phyloP scores from a whole-genome alignment of 768 basidiomycete species.

The Pleurotus pulmonarius region DNA sequence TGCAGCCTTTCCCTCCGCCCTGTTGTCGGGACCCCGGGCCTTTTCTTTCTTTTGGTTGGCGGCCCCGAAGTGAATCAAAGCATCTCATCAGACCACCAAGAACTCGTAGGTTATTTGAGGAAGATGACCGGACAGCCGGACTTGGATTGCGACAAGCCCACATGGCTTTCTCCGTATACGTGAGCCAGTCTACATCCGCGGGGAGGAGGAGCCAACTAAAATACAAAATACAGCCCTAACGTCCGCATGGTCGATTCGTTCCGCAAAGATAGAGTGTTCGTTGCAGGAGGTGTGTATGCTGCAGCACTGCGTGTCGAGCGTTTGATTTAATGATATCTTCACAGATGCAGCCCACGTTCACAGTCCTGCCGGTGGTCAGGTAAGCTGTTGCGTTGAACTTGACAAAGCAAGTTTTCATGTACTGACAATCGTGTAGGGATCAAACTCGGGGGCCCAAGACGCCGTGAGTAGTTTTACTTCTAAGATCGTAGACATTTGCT shows the following conservation, averaged over 20 bases:
- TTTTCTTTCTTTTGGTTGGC: conserved; percentile 26
- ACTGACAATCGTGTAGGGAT: conserved; percentile 7
- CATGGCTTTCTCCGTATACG: conserved; percentile 19
- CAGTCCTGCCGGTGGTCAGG: conserved; percentile 19
- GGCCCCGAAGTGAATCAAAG: conserved; percentile 21
- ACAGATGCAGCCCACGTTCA: conserved; percentile 26
- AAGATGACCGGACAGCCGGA: conserved; percentile 18
- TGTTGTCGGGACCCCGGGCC: conserved; percentile 21
- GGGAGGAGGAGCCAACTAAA: neutral
- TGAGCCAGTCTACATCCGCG: neutral
- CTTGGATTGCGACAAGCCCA: conserved; percentile 19
- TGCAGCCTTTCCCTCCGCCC: conserved; percentile 27
- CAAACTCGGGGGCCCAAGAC: conserved; percentile 14
- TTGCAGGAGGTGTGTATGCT: conserved; percentile 32
- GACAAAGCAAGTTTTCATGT: too few species aligned
- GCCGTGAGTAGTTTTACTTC: conserved; percentile 11
- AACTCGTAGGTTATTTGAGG: conserved; percentile 10
- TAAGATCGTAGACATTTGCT: conserved; percentile 7
- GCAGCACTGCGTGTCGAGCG: neutral
- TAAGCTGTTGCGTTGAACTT: conserved; percentile 13
- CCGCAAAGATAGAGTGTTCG: conserved; percentile 33
- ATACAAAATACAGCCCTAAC: conserved; percentile 37
- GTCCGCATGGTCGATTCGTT: conserved; percentile 41
- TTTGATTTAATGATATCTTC: conserved; percentile 20
- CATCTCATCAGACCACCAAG: conserved; percentile 15